Percentiles rank a stretch among this genome's conserved stretches.
phyloP scores from a whole-genome alignment of 176 grass and related monocot species.

The Stipa capillata region DNA sequence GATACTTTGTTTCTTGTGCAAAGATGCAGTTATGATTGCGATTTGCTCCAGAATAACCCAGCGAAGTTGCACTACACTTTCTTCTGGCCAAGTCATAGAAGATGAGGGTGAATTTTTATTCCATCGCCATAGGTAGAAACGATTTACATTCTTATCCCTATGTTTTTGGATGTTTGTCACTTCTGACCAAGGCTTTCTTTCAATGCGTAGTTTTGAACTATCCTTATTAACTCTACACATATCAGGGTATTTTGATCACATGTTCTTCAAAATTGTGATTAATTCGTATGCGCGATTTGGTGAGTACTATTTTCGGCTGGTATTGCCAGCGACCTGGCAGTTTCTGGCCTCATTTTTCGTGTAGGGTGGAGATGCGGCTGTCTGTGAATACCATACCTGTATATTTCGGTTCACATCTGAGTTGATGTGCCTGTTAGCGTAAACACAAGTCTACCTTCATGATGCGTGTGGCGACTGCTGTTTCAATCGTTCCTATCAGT shows the following conservation, averaged over 20 bases:
- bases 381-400: background rate
- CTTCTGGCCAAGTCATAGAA: background rate
- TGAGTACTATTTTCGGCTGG: no score
- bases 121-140: background rate
- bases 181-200: background rate
- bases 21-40: background rate
- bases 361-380: background rate
- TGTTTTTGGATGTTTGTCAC: background rate
- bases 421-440: background rate
- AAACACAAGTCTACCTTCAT: background rate
- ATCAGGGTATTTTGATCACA: no score
- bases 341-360: no score
- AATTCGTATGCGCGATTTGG: no score
- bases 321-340: no score
- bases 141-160: background rate
- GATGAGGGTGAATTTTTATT: background rate
- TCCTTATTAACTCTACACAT: background rate
- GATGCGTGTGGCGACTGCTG: background rate
- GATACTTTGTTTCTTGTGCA: background rate
- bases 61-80: background rate
- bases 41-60: background rate
- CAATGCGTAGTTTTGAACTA: background rate
- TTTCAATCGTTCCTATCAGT: background rate
- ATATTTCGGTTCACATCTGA: no score
- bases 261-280: no score